Evolutionary conservation across 163 green algal genomes (phyloP).

Genomic region (Scenedesmus sp.): DNA sequence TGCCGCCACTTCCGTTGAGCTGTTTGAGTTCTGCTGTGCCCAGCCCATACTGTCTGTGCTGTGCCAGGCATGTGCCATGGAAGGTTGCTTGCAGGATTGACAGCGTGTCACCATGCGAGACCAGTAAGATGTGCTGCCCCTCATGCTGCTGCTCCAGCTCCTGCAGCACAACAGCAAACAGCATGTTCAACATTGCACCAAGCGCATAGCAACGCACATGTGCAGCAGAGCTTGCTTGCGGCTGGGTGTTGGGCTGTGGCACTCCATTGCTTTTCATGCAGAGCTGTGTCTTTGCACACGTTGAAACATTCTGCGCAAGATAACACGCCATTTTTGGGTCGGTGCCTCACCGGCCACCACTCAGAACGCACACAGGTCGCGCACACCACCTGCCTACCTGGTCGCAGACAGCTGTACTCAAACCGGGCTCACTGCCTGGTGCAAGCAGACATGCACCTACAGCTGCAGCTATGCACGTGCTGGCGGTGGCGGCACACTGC

Average conservation of each 20-base stretch:
- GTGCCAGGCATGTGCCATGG: neutral
- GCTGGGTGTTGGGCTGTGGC: no score
- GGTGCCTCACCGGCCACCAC: no score
- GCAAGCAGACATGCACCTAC: conserved; percentile 23
- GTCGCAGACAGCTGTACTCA: no score
- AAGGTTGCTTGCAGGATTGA: conserved; percentile 47
- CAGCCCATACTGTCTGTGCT: conserved; percentile 40
- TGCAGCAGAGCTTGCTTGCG: no score
- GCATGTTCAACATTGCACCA: no score
- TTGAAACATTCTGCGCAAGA: no score
- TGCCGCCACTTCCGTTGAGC: neutral
- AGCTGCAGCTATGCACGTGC: conserved; percentile 44
- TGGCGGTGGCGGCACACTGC: conserved; percentile 51
- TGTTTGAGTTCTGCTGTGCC: conserved; percentile 45
- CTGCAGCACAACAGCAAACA: conserved; percentile 22
- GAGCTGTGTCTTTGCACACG: no score
- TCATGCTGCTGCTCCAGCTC: conserved; percentile 44
- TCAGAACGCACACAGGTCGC: neutral
- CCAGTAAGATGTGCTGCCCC: conserved; percentile 33
- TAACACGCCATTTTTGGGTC: no score
- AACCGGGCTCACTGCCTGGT: no score
- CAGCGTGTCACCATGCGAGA: conserved; percentile 51
- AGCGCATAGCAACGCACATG: no score
- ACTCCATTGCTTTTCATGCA: no score
- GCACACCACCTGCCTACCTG: no score